These are phyloP conservation scores for Neurospora cerealis DNA, from an alignment of 495 filamentous ascomycete genomes.

Conservation along the genomic window DNA sequence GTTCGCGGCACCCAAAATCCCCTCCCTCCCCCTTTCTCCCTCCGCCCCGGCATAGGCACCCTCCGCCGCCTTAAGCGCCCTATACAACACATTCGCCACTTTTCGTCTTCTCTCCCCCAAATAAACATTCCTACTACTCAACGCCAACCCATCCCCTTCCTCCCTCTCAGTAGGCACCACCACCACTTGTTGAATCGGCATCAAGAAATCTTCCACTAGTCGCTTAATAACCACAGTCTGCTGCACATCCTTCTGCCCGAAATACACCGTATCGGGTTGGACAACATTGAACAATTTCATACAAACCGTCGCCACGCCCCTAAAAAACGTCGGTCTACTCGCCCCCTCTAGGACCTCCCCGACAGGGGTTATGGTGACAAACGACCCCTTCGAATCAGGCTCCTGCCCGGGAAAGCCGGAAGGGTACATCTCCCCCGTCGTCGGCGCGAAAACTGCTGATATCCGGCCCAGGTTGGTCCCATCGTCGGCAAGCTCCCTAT, in stretches of 20 bases:
- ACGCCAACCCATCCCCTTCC: slow-evolving; percentile 63
- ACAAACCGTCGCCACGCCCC: slow-evolving; percentile 91
- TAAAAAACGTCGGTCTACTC: slow-evolving; percentile 91
- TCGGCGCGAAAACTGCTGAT: slow-evolving; percentile 72
- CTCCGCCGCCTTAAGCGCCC: slow-evolving; percentile 61
- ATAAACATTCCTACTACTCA: slow-evolving; percentile 93
- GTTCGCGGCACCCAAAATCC: slow-evolving; percentile 59
- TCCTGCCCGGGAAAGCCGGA: slow-evolving; percentile 73
- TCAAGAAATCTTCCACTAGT: slow-evolving; percentile 78
- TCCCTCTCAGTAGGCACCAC: slow-evolving; percentile 69
- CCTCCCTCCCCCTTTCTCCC: slow-evolving; percentile 46
- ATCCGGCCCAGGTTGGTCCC: slow-evolving; percentile 53
- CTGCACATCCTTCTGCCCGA: slow-evolving; percentile 97
- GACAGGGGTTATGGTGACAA: slow-evolving; percentile 86
- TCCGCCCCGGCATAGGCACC: slow-evolving; percentile 43
- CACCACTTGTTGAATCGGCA: slow-evolving; percentile 67
- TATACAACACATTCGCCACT: slow-evolving; percentile 60
- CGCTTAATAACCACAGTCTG: slow-evolving; percentile 84
- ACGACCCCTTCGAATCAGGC: slow-evolving; percentile 66
- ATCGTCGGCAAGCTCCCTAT: slow-evolving; percentile 57
- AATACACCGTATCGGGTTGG: slow-evolving; percentile 80
- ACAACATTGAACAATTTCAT: slow-evolving; percentile 96
- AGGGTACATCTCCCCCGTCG: slow-evolving; percentile 78
- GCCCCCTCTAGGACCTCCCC: slow-evolving; percentile 71
- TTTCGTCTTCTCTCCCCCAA: slow-evolving; percentile 63